Evolutionary conservation across 805 yeast species (phyloP), one percentile per base, ranked within the genome.

Genomic region (Isabelozyma heimii): DNA sequence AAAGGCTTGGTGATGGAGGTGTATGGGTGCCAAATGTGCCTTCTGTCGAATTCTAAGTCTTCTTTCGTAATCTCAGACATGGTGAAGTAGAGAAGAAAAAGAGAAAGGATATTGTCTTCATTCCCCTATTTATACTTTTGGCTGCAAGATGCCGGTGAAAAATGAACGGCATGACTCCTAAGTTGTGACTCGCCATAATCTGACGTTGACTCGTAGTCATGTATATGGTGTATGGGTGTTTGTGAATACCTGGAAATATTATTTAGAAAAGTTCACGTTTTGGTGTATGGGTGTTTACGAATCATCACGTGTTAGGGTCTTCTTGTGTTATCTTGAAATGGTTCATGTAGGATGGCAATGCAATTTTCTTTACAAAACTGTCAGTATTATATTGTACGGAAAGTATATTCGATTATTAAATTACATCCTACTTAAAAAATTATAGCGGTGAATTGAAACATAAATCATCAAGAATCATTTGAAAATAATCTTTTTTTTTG

Each of bases 1-100:
- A 57, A 48, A 5, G 67, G 66, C 6, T 54, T 45, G 1, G 43
- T 41, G 48, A 64, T 47, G 0, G 69, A 63, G 2, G 69, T 60
- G 47, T 63, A 63, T 7, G 67, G 69, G 51, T 64, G 69, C 67
- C 69, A 64, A 35, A 64, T 46, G 46, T 63, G 65, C 30, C 54
- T 45, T 37, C 43, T 51, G 42, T 64, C 69, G 46, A 51, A 62
- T 15, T 51, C 48, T 8, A 59, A 35, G 13, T 37, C 43, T 17
- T 26, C 35, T 27, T 17, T 30, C 7, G 17, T 28, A 8, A 15
- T 16, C 1, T 40, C 30, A n/a, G 37, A 40, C 44, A 40, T 10
- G 7, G 41, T 40, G 37, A 13, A 33, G 4, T 7, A 41, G 24
- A 24, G 9, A 14, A 37, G 4, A 20, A 46, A 30, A 37, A 37